Evolutionary conservation across 169 alveolate species (phyloP).

Genomic region (Plasmodium malariae): DNA sequence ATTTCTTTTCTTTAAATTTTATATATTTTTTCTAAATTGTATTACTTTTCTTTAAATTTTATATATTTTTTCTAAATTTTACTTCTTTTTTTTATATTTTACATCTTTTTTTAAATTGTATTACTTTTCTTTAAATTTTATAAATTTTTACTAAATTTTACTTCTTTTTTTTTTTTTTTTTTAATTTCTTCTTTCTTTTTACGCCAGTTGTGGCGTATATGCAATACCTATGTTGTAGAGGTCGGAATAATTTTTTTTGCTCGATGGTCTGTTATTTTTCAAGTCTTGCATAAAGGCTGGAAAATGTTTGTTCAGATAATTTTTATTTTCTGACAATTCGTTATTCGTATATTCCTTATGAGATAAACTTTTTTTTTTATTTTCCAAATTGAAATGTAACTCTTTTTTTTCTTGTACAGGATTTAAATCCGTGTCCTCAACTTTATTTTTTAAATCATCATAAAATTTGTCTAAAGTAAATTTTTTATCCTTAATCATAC

Average conservation of each 20-base stretch:
- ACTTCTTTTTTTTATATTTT: too few species aligned
- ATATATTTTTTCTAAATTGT: too few species aligned
- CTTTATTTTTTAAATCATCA: constrained; percentile 57
- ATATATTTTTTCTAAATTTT: too few species aligned
- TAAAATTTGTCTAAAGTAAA: constrained; percentile 49
- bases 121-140: too few species aligned
- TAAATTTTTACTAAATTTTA: too few species aligned
- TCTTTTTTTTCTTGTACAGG: constrained; percentile 23
- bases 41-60: too few species aligned
- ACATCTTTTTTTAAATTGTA: too few species aligned
- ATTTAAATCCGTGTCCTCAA: constrained; percentile 57
- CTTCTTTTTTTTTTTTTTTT: neutral
- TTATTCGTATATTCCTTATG: constrained; percentile 11
- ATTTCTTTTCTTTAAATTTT: too few species aligned
- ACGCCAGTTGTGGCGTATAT: neutral
- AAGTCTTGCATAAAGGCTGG: constrained; percentile 23
- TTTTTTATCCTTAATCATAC: constrained; percentile 51
- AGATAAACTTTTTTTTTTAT: constrained; percentile 28
- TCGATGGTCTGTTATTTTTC: neutral
- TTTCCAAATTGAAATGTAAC: constrained; percentile 33
- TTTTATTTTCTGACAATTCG: neutral
- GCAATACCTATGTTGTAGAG: constrained; percentile 38
- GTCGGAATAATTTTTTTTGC: constrained; percentile 53
- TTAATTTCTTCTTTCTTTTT: neutral
- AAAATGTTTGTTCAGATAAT: constrained; percentile 22